Evolutionary conservation across 331 rosid genomes (phyloP).

Genomic region (Telfairia occidentalis): DNA sequence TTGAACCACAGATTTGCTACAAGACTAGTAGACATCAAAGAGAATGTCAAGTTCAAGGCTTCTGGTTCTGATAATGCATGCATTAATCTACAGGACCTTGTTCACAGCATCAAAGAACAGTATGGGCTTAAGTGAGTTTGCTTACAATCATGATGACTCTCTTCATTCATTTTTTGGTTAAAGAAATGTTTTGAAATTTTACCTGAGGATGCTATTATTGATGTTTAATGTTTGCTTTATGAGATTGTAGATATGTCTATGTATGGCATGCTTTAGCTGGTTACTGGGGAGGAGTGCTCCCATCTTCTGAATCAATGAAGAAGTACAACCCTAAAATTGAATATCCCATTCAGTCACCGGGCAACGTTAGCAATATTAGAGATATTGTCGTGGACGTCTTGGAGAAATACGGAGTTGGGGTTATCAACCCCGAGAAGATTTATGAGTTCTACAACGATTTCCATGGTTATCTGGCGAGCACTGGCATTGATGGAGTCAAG

Average conservation of each 20-base stretch:
- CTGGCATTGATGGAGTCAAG: conserved; percentile 61
- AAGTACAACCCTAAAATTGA: conserved; percentile 43
- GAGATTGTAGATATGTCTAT: conserved; percentile 37
- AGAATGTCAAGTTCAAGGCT: conserved; percentile 47
- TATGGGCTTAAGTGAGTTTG: conserved; percentile 48
- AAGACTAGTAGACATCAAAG: conserved; percentile 49
- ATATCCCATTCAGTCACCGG: conserved; percentile 52
- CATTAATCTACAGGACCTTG: conserved; percentile 34
- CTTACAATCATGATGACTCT: background rate
- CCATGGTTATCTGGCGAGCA: conserved; percentile 51
- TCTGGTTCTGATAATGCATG: conserved; percentile 21
- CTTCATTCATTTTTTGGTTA: background rate
- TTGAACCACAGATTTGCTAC: conserved; percentile 37
- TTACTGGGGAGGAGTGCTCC: conserved; percentile 68
- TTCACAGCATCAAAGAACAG: conserved; percentile 36
- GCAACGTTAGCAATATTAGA: conserved; percentile 34
- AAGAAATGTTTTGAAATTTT: background rate
- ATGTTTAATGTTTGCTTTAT: background rate
- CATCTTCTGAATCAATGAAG: conserved; percentile 38
- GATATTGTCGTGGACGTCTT: conserved; percentile 42
- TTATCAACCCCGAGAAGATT: conserved; percentile 38
- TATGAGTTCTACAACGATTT: conserved; percentile 47
- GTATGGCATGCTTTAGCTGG: conserved; percentile 74
- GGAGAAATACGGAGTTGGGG: conserved; percentile 65
- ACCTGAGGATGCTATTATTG: background rate